Base-by-base conservation (phyloP, 257 asterid species). In the Linaria vulgaris region DNA sequence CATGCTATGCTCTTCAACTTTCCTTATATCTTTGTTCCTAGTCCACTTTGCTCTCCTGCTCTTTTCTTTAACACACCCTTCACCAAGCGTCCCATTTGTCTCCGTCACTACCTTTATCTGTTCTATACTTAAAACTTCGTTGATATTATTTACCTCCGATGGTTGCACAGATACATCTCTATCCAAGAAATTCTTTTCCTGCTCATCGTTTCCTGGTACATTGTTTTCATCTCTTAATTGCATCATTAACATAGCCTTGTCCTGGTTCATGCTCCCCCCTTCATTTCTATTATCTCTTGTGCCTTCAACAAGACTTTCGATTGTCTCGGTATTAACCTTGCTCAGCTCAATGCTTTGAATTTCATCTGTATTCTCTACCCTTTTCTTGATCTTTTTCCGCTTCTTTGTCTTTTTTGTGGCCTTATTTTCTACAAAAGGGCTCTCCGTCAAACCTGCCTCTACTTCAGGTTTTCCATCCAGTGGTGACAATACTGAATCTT, bases 201-300 rank as follows among this genome's bases (percentile, higher is more conserved):
- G 4, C 15, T 44, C 59, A 4, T 44, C 71, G 43, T 16, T 69
- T 41, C 49, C 69, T 52, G 38, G 21, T 59, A 53, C 72, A 21
- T 25, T 61, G 38, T 65, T 65, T 30, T 69, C 66, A 66, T 80
- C 73, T 6, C 43, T 52, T 72, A 74, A 45, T 64, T 64, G 70
- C 69, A 72, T 50, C 27, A 48, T 76, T 64, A 74, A 59, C 24
- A 73, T 25, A 48, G 61, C 62, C 74, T 60, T 57, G 10, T 30
- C 50, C 31, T 67, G 78, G 64, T 63, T 63, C 63, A 58, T 17
- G 61, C 50, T 61, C 61, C 56, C 59, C 54, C 61, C 60, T 54
- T 61, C 78, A 47, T 31, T 41, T 39, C n/a, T n/a, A n/a, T n/a
- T n/a, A n/a, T n/a, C n/a, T 48, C 37, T 30, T 6, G 3, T 55